Evolutionary conservation across 805 yeast genomes (phyloP).

Genomic region (Kuraishia hungarica): DNA sequence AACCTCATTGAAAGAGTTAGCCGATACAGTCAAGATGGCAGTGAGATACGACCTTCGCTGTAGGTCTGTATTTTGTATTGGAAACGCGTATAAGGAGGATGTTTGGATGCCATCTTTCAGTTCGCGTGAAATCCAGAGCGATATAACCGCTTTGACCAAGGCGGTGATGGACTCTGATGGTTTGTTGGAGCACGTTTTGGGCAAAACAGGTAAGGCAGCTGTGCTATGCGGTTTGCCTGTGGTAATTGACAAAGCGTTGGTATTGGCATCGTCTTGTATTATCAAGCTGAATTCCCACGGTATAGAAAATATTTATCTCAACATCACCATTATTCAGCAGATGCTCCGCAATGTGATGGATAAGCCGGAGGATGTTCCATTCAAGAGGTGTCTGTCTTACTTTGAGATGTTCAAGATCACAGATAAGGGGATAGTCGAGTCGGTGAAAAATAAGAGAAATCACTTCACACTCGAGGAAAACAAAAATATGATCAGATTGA

Average conservation of each 20-base stretch:
- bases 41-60: slow-evolving; percentile 51
- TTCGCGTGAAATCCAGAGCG: slow-evolving; percentile 52
- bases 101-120: slow-evolving; percentile 44
- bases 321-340: slow-evolving; percentile 61
- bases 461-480: slow-evolving; percentile 34
- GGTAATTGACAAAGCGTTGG: slow-evolving; percentile 41
- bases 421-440: slow-evolving; percentile 37
- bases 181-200: slow-evolving; percentile 24
- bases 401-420: slow-evolving; percentile 45
- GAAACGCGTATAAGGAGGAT: slow-evolving; percentile 36
- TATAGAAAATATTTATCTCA: slow-evolving; percentile 46
- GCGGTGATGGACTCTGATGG: slow-evolving; percentile 39
- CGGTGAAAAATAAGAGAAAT: slow-evolving; percentile 23
- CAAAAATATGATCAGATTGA: slow-evolving; percentile 42
- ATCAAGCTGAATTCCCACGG: slow-evolving; percentile 48
- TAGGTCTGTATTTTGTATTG: slow-evolving; percentile 42
- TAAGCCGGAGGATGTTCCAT: slow-evolving; percentile 44
- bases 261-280: slow-evolving; percentile 43
- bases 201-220: slow-evolving; percentile 17
- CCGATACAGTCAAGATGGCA: slow-evolving; percentile 31
- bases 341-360: slow-evolving; percentile 50
- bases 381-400: slow-evolving; percentile 42
- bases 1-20: slow-evolving; percentile 23
- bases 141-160: slow-evolving; percentile 41
- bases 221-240: slow-evolving; percentile 41